A percentile compares a stretch with the other conserved stretches of the same genome.
Conservation (phyloP, 148 eudicot species). For the Fagopyrum esculentum region DNA sequence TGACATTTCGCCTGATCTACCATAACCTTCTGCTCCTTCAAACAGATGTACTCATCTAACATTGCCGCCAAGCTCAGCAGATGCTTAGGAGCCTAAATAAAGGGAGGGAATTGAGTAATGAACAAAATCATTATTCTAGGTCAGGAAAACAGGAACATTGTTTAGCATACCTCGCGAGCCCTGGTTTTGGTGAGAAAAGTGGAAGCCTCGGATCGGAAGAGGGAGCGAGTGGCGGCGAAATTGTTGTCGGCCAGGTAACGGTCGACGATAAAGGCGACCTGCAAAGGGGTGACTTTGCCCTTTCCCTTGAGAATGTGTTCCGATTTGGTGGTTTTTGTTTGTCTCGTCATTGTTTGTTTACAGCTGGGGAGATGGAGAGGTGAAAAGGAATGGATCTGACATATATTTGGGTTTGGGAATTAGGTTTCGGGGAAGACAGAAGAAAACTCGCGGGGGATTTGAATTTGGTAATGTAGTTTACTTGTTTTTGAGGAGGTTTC, state of each 20-base stretch:
- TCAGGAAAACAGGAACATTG: not conserved
- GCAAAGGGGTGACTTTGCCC: conserved; percentile 61
- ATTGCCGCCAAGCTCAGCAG: conserved; percentile 58
- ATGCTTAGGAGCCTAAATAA: conserved; percentile 35
- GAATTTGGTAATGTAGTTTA: not conserved
- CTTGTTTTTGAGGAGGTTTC: not conserved
- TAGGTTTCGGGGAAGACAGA: not conserved
- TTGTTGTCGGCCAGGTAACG: conserved; percentile 60
- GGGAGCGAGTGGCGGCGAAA: conserved; percentile 34
- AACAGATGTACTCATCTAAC: conserved; percentile 58
- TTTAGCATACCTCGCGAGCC: conserved; percentile 32
- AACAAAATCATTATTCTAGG: not conserved
- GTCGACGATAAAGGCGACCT: conserved; percentile 75
- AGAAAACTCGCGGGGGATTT: conserved; percentile 1
- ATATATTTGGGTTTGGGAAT: not conserved
- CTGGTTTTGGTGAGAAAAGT: conserved; percentile 45
- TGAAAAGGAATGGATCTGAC: not conserved
- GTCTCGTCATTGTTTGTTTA: not conserved
- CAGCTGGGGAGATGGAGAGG: not conserved
- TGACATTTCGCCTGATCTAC: conserved; percentile 50
- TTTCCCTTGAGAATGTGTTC: not conserved
- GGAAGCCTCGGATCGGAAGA: conserved; percentile 61
- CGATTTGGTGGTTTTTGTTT: not conserved
- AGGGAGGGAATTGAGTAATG: not conserved
- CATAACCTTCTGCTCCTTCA: conserved; percentile 64